Percentiles rank a stretch among this genome's conserved stretches.
Conservation (phyloP, 768 basidiomycete species). For the Boletellus ananiceps region DNA sequence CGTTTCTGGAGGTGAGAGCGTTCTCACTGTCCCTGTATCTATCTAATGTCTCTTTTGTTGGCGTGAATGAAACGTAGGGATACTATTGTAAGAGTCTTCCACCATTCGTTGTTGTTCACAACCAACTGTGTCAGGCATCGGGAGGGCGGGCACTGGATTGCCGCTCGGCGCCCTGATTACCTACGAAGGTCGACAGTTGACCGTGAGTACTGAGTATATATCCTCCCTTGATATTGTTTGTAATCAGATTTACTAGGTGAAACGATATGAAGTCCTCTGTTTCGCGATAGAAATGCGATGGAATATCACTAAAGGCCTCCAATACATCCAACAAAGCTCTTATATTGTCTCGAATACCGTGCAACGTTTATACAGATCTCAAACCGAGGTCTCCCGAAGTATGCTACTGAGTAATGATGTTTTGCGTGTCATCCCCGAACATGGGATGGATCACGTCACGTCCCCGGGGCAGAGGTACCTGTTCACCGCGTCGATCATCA, state of each 20-base stretch:
- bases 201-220: conserved; percentile 7
- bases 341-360: conserved; percentile 11
- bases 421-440: conserved; percentile 15
- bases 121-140: conserved; percentile 16
- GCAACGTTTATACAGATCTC: background rate
- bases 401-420: conserved; percentile 15
- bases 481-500: background rate
- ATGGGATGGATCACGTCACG: background rate
- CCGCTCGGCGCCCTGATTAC: conserved; percentile 24
- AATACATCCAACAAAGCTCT: conserved; percentile 16
- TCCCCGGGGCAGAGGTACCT: conserved; percentile 5
- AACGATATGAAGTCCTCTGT: conserved; percentile 28
- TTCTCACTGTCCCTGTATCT: background rate
- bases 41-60: background rate
- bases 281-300: conserved; percentile 26
- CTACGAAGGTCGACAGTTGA: conserved; percentile 20
- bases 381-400: background rate
- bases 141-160: conserved; percentile 25
- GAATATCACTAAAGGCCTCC: conserved; percentile 7
- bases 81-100: conserved; percentile 21
- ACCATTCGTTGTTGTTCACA: background rate
- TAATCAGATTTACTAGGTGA: conserved; percentile 13
- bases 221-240: background rate
- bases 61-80: conserved; percentile 14
- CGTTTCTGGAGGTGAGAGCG: conserved; percentile 19